Evolutionary conservation across 225 moss, liverwort and hornwort species (phyloP).

Genomic region (Marchantia polymorpha): DNA sequence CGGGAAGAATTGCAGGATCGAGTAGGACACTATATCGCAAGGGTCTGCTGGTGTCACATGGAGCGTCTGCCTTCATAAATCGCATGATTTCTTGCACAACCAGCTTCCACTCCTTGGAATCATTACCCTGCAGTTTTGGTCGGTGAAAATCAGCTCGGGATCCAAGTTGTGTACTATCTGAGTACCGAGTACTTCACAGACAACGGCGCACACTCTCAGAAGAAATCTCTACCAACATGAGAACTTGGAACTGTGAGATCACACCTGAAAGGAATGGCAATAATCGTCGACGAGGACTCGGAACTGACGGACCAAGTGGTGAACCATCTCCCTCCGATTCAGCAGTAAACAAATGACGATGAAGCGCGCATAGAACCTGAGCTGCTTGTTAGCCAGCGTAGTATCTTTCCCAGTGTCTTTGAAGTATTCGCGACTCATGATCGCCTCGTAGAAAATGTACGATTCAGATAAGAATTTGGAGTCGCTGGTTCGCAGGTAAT

Average conservation of each 20-base stretch:
- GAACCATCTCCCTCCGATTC: constrained; percentile 78
- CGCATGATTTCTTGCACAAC: constrained; percentile 83
- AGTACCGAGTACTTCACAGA: too few species aligned
- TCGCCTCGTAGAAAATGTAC: constrained; percentile 94
- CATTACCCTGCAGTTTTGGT: constrained; percentile 60
- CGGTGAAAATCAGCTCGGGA: not conserved
- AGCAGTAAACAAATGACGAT: constrained; percentile 93
- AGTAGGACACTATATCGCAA: constrained; percentile 85
- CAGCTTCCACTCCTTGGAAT: constrained; percentile 90
- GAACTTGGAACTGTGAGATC: not conserved
- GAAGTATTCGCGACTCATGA: constrained; percentile 92
- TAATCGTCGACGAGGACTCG: constrained; percentile 82
- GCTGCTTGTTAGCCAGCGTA: constrained; percentile 82
- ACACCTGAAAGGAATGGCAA: constrained; percentile 65
- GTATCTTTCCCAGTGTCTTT: constrained; percentile 90
- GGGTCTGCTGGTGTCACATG: constrained; percentile 81
- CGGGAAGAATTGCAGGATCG: constrained; percentile 61
- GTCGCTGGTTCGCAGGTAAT: constrained; percentile 94
- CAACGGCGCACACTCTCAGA: too few species aligned
- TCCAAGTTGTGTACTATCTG: not conserved
- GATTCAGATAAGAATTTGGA: constrained; percentile 91
- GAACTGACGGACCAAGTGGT: constrained; percentile 71
- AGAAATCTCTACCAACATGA: not conserved
- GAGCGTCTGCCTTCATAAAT: constrained; percentile 87
- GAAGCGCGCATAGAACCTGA: constrained; percentile 90